Conservation (phyloP, 2,329 filamentous ascomycete genomes). For the Fusarium stilboides region DNA sequence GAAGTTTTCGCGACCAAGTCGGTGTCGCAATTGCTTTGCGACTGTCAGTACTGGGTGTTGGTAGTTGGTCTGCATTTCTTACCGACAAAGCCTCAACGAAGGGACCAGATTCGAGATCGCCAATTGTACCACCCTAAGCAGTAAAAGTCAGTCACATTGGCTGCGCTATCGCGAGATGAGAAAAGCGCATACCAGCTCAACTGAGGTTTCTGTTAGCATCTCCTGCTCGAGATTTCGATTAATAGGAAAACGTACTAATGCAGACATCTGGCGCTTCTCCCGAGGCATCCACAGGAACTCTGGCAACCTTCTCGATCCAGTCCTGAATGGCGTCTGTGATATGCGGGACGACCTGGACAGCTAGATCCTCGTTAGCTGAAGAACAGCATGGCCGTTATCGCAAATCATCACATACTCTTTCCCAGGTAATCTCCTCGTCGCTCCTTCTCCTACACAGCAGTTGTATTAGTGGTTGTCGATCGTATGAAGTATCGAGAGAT, state of each 20-base stretch:
- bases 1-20: conserved; percentile 84
- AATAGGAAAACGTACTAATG: conserved; percentile 74
- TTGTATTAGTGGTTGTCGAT: conserved; percentile 1
- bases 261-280: conserved; percentile 90
- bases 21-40: conserved; percentile 75
- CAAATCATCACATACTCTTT: conserved; percentile 26
- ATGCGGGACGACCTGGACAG: conserved; percentile 76
- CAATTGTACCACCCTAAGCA: conserved; percentile 71
- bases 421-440: conserved; percentile 67
- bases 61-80: neutral
- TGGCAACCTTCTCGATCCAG: conserved; percentile 90
- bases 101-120: conserved; percentile 88
- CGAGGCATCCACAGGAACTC: conserved; percentile 88
- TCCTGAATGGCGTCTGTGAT: conserved; percentile 88
- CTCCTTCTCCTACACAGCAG: conserved; percentile 67
- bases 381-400: neutral
- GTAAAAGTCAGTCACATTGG: neutral
- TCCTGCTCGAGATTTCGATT: neutral
- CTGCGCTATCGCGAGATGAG: neutral
- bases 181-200: conserved; percentile 28
- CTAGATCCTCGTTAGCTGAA: conserved; percentile 17
- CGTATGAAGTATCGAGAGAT: neutral
- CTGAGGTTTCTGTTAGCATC: conserved; percentile 18
- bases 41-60: neutral
- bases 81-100: conserved; percentile 86